Base-by-base conservation (phyloP, 1,139 yeast genomes). In the Suhomyces taliae region DNA sequence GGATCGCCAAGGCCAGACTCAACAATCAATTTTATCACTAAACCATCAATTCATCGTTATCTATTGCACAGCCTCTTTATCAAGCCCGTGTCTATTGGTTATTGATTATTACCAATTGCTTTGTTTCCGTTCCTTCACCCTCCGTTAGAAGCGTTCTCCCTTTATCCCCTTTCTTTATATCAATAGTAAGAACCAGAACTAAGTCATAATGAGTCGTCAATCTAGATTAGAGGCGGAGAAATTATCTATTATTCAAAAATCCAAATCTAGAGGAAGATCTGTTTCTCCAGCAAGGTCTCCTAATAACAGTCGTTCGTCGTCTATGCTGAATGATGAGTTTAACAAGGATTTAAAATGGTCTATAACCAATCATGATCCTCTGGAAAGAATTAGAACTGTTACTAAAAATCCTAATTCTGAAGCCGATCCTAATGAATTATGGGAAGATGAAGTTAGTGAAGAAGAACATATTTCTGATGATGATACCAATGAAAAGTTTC, bases 381-480 rank as follows among this genome's bases (percentile, higher is more conserved):
- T 81, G 60, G 84, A 81, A 48, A 64, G 88, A 49, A 43, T 51
- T 24, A 14, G 37, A 19, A 40, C 45, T 36, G 41, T 37, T 12
- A 31, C 44, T 37, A 58, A 55, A 19, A 52, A 53, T 37, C 54
- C 52, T 15, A 37, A 53, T n/a, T 59, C 54, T 9, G 61, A 57
- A 3, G 59, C 52, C 29, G 61, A 53, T 15, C 62, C 58, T 34
- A 60, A 55, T 7, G 62, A 55, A 27, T 51, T 61, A 34, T 69
- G 74, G 63, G 78, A 72, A 40, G 70, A 69, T 36, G 79, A 74
- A 46, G 70, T 67, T 6, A 78, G 85, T 57, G 90, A 84, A 49
- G 88, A 83, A 56, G 88, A 83, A 56, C 83, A 81, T 52, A 72
- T 83, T n/a, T 77, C 83, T 55, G 88, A 83, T 54, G 82, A 81